Evolutionary conservation across 2,329 filamentous ascomycete species (phyloP), one percentile per base, ranked within the genome.

Genomic region (Botrytis aclada): DNA sequence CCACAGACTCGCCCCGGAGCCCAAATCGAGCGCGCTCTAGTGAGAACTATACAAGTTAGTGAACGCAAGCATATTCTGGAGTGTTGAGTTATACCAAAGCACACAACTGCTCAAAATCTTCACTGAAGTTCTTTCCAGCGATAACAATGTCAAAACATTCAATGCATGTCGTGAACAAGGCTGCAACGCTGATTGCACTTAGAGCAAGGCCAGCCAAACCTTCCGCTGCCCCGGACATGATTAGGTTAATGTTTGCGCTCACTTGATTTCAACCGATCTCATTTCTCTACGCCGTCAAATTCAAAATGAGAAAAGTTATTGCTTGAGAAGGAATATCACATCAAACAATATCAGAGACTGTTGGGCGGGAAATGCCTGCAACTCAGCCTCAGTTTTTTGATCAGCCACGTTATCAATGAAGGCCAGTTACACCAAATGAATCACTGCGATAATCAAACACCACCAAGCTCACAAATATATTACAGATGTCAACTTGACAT

Each of bases 71-170:
- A 18, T 18, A 5, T 47, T 61, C 6, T 64, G 22, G 16, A 54
- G 41, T 56, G 6, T 25, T 34, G 70, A 51, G 22, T 51, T 51
- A 47, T 69, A 70, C 39, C 37, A 74, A 34, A 43, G 74, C 58
- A 71, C 72, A 78, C 16, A 78, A 72, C 5, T 76, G 75, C 60
- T 79, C 77, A 34, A 77, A 77, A 0, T 80, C 75, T 22, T 80
- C 71, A 51, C 77, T 72, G 29, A 79, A 78, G 14, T 77, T 72
- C 18, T 73, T 72, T 6, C 73, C 76, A 2, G 73, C 64, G 20
- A 78, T 75, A 9, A 80, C 69, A 37, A 80, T 77, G 63, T 80
- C 74, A 39, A 78, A 80, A 37, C 75, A 77, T 16, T 79, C 77
- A 14, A 81, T 76, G 45, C 77, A 79, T 7, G 75, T 74, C 9